Base-by-base conservation (phyloP, 805 yeast species). In the Yarrowia keelungensis region DNA sequence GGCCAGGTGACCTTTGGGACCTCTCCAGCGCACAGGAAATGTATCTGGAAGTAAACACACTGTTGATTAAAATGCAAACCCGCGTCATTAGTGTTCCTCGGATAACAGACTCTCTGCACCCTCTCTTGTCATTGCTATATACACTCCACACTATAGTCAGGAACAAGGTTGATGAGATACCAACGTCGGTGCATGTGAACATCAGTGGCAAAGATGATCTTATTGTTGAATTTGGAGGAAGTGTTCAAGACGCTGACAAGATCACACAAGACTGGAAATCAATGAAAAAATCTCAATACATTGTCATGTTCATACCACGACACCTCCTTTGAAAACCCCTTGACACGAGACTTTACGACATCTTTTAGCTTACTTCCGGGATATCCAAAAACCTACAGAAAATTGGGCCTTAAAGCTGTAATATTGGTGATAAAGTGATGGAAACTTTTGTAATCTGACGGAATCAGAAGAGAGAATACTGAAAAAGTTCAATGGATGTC, bases 301-400 rank as follows among this genome's bases (percentile, higher is more conserved):
- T 26, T 26, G 7, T 26, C 32, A 26, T 26, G 32, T 46, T 10
- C 58, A 19, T 50, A 50, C 41, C 32, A 16, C 10, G 4, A 8
- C 36, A 36, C 42, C 41, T 35, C 42, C 42, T 51, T 49, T 8
- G 12, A 15, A 5, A 16, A 5, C 58, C 14, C 59, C 59, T 53
- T 39, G 45, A 39, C 45, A 53, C 59, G 59, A 53, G 45, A 38
- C 45, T 39, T 53, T 39, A 8, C 35, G 43, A 16, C 36, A 8
- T 53, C 59, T 38, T 53, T 53, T 53, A 53, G 45, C 59, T 53
- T 53, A 53, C 59, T 38, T 53, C 59, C 59, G 59, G 36, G 59
- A 53, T 53, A 53, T 53, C 32, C 59, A 16, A 39, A 12, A 53
- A 53, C 59, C 45, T 53, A 53, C 59, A 14, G n/a, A 39, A 38